phyloP scores from a whole-genome alignment of 495 filamentous ascomycete genomes.

The Talaromyces ruber region DNA sequence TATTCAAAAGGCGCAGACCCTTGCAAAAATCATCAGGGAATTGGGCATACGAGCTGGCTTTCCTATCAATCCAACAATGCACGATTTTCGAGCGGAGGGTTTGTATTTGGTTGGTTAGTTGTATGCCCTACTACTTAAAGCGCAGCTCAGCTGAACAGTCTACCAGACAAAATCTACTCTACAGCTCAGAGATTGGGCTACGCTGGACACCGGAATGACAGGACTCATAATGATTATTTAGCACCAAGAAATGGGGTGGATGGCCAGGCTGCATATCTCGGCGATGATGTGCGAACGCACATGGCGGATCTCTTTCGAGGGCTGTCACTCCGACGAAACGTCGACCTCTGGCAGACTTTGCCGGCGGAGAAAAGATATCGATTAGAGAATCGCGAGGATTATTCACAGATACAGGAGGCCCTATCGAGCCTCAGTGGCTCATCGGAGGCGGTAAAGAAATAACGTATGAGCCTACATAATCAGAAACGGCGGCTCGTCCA shows the following conservation, averaged over 20 bases:
- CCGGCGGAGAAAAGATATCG: constrained; percentile 15
- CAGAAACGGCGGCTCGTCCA: constrained; percentile 16
- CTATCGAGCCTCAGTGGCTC: neutral
- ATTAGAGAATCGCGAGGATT: constrained; percentile 14
- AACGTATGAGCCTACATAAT: constrained; percentile 10
- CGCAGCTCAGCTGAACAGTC: neutral
- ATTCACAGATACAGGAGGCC: constrained; percentile 7
- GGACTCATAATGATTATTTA: constrained; percentile 14
- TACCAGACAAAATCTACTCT: constrained; percentile 19
- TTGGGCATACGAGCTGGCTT: constrained; percentile 10
- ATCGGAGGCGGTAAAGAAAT: constrained; percentile 6
- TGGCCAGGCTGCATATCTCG: constrained; percentile 11
- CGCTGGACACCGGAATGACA: constrained; percentile 9
- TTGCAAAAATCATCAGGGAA: neutral
- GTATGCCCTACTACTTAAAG: neutral
- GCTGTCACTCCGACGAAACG: constrained; percentile 14
- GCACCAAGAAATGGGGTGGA: constrained; percentile 14
- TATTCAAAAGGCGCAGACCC: too few relatives aligned
- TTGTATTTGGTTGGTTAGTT: constrained; percentile 13
- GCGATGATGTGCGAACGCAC: constrained; percentile 12
- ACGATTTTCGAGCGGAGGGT: constrained; percentile 16
- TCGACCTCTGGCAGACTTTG: constrained; percentile 16
- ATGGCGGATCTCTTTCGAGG: constrained; percentile 13
- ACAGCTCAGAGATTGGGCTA: constrained; percentile 14
- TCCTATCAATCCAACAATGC: constrained; percentile 7